These are phyloP conservation scores for Dioscorea zingiberensis DNA, from an alignment of 106 monocot genomes.

Conservation along the genomic window DNA sequence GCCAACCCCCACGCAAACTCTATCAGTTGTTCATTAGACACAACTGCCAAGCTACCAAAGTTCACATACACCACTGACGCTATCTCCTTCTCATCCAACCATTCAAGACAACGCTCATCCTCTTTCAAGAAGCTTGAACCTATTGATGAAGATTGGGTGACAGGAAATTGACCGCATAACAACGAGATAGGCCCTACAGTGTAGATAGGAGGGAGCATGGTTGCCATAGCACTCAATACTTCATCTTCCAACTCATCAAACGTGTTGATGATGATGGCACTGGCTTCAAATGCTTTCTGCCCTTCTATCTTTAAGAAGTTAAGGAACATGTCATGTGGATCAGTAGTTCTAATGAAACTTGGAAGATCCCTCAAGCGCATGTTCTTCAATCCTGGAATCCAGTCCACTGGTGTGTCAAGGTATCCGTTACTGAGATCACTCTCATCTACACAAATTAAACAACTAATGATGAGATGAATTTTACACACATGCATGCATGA, in stretches of 20 bases:
- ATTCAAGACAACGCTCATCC: constrained; percentile 22
- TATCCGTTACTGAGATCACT: constrained; percentile 29
- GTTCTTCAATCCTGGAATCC: constrained; percentile 38
- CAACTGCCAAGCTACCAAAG: constrained; percentile 41
- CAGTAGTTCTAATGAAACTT: constrained; percentile 24
- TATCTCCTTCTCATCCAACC: constrained; percentile 26
- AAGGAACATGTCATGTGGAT: constrained; percentile 22
- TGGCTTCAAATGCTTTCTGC: constrained; percentile 4
- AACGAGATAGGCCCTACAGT: constrained; percentile 31
- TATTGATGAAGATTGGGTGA: constrained; percentile 5
- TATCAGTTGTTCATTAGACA: constrained; percentile 30
- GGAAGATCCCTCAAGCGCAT: constrained; percentile 43
- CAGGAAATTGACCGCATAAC: constrained; percentile 5
- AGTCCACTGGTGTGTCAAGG: constrained; percentile 31
- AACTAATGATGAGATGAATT: background rate
- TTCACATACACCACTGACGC: constrained; percentile 35
- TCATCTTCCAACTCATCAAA: constrained; percentile 41
- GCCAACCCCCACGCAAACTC: constrained; percentile 58
- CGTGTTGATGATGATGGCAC: constrained; percentile 44
- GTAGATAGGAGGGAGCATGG: constrained; percentile 35
- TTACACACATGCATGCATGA: no score
- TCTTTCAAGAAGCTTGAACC: constrained; percentile 46
- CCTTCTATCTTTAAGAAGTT: constrained; percentile 10
- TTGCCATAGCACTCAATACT: constrained; percentile 19
- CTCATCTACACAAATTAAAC: constrained; percentile 13